phyloP scores from a whole-genome alignment of 208 protist genomes.

The Naegleria fowleri region DNA sequence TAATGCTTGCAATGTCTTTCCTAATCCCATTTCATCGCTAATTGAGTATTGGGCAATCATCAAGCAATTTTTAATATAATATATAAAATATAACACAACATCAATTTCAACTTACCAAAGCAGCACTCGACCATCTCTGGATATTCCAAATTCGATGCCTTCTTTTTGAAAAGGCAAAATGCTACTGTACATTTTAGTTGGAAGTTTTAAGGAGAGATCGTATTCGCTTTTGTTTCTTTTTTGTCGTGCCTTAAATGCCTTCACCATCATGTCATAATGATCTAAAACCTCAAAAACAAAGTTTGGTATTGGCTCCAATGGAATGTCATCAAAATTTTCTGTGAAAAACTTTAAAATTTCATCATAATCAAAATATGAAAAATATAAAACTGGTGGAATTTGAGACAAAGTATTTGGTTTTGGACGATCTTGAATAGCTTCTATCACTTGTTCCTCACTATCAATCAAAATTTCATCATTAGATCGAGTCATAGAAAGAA shows the following conservation, averaged over 20 bases:
- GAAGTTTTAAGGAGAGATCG: not conserved
- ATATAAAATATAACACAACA: not conserved
- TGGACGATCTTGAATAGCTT: not conserved
- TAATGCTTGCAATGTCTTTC: slow-evolving; percentile 92
- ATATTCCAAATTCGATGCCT: slow-evolving; percentile 1
- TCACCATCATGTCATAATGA: not conserved
- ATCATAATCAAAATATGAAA: not conserved
- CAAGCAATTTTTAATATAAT: slow-evolving; percentile 42
- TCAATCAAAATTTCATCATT: not conserved
- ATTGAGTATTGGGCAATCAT: slow-evolving; percentile 77
- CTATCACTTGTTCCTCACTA: not conserved
- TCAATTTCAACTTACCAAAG: not conserved
- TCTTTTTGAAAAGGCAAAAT: slow-evolving; percentile 17
- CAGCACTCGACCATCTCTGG: not conserved
- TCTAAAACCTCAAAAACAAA: not conserved
- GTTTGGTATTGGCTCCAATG: not conserved
- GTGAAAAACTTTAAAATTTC: not conserved
- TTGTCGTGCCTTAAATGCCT: not conserved
- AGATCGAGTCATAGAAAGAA: no score
- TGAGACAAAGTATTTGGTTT: not conserved
- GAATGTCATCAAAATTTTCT: not conserved
- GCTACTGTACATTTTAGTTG: not conserved
- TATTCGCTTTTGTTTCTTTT: not conserved
- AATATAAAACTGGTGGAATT: not conserved
- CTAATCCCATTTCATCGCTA: slow-evolving; percentile 90